Conservation (phyloP, 148 eudicot species). For the Chenopodium formosanum region DNA sequence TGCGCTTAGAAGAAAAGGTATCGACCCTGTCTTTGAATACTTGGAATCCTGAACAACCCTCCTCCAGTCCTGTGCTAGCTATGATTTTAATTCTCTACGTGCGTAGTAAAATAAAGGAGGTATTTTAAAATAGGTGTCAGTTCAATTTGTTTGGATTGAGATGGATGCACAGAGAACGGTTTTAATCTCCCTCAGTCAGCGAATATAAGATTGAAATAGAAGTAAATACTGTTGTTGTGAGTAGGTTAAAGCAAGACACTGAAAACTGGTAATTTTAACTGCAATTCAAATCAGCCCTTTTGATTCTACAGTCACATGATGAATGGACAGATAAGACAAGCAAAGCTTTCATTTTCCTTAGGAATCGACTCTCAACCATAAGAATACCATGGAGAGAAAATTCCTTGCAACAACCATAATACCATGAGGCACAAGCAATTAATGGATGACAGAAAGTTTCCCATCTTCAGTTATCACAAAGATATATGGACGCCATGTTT, state of each 20-base stretch:
- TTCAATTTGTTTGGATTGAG: not conserved
- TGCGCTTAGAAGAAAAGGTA: not conserved
- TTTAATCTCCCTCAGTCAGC: conserved; percentile 3
- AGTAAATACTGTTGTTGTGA: not conserved
- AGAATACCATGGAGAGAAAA: not conserved
- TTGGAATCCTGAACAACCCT: not conserved
- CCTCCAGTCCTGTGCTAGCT: too few relatives aligned
- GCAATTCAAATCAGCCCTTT: not conserved
- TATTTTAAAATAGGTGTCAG: not conserved
- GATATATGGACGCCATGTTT: not conserved
- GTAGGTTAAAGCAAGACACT: not conserved
- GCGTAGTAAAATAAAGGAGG: not conserved
- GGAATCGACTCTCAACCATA: not conserved
- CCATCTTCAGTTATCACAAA: not conserved
- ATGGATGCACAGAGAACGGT: not conserved
- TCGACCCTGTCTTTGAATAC: not conserved
- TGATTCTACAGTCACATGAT: too few relatives aligned
- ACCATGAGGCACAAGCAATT: not conserved
- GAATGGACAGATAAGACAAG: not conserved
- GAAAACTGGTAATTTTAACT: not conserved
- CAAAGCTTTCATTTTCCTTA: not conserved
- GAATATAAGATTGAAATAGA: conserved; percentile 1
- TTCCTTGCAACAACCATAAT: not conserved
- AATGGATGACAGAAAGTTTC: not conserved
- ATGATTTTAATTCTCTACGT: too few relatives aligned